These are phyloP conservation scores for Trichoderma asperelloides DNA, from an alignment of 495 filamentous ascomycete species.

Conservation along the genomic window DNA sequence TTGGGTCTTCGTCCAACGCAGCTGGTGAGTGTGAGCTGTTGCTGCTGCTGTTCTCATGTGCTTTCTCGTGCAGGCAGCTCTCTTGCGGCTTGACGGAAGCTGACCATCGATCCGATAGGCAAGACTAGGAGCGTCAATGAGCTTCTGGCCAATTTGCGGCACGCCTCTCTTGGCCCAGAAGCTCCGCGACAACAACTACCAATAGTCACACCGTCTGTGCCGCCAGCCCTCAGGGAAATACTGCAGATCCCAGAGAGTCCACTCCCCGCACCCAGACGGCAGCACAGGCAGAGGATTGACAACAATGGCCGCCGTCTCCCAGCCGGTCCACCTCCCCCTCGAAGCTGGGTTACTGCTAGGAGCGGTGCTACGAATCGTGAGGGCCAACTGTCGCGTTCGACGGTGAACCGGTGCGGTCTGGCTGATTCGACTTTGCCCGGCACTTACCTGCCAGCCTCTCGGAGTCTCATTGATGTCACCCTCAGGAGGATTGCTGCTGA, in stretches of 20 bases:
- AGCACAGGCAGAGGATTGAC: conserved; percentile 27
- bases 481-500: conserved; percentile 55
- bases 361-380: not conserved
- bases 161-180: conserved; percentile 21
- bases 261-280: conserved; percentile 53
- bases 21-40: not conserved
- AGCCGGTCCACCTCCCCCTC: conserved; percentile 61
- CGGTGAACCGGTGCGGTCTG: not conserved
- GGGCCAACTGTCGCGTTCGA: not conserved
- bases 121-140: conserved; percentile 39
- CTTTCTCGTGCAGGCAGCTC: not conserved
- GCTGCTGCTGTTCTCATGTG: not conserved
- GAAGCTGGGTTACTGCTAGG: conserved; percentile 49
- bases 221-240: conserved; percentile 45
- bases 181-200: conserved; percentile 16
- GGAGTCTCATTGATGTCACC: conserved; percentile 47
- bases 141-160: conserved; percentile 39
- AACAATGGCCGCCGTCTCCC: conserved; percentile 39
- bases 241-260: conserved; percentile 64
- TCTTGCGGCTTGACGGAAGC: not conserved
- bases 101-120: not conserved
- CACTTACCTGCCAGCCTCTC: conserved; percentile 26
- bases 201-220: conserved; percentile 31
- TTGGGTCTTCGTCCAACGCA: conserved; percentile 11
- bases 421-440: conserved; percentile 22